A percentile compares a stretch with the other conserved stretches of the same genome.
phyloP scores from a whole-genome alignment of 2,329 filamentous ascomycete genomes.

The Samsoniella hepiali region DNA sequence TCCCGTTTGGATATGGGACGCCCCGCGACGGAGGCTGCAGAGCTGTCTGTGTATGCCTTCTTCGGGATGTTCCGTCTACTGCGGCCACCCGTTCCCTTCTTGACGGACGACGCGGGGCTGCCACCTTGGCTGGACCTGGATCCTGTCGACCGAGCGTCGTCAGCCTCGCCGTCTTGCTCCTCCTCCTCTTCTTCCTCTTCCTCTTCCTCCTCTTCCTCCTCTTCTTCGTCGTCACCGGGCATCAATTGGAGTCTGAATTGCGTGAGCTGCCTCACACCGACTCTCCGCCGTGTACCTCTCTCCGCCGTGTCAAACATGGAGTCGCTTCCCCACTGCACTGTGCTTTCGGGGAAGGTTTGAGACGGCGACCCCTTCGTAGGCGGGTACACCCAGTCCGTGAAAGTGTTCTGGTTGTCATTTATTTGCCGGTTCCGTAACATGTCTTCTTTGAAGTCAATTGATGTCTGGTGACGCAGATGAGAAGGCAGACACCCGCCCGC shows the following conservation, averaged over 20 bases:
- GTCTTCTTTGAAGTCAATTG: constrained; percentile 15
- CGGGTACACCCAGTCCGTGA: constrained; percentile 14
- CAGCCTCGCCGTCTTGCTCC: background rate
- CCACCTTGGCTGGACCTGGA: background rate
- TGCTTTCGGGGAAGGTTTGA: background rate
- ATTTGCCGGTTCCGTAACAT: constrained; percentile 1
- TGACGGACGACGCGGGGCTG: background rate
- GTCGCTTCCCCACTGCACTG: constrained; percentile 14
- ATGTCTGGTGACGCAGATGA: constrained; percentile 12
- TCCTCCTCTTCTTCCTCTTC: constrained; percentile 5
- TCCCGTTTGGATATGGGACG: background rate
- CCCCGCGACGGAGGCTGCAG: background rate
- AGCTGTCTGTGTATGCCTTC: background rate
- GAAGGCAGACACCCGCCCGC: background rate
- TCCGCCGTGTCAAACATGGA: constrained; percentile 6
- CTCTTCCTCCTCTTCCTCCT: constrained; percentile 8
- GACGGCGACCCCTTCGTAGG: background rate
- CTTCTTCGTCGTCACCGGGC: constrained; percentile 3
- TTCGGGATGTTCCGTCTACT: background rate
- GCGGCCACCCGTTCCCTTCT: background rate
- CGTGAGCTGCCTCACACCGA: constrained; percentile 11
- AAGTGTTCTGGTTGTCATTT: constrained; percentile 4
- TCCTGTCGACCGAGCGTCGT: background rate
- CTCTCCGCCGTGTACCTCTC: background rate
- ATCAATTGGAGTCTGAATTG: constrained; percentile 12